These are phyloP conservation scores for Nitzschia putrida DNA, from an alignment of 108 stramenopile genomes.

Conservation along the genomic window DNA sequence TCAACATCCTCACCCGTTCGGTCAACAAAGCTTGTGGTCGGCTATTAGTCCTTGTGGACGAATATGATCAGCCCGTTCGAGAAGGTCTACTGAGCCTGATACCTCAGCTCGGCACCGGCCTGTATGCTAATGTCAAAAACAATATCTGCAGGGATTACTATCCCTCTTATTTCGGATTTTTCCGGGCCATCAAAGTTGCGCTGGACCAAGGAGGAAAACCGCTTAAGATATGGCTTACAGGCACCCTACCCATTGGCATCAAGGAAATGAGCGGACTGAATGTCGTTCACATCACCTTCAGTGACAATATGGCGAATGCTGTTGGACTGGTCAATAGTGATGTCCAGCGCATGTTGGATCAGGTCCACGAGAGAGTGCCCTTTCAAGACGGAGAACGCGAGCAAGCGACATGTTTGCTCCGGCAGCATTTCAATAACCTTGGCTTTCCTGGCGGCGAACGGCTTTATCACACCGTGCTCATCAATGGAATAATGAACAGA, in stretches of 20 bases:
- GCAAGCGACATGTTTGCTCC: not conserved
- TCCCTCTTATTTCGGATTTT: not conserved
- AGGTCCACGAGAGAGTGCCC: not conserved
- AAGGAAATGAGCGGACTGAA: slow-evolving; percentile 7
- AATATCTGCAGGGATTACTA: no score
- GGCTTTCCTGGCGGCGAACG: not conserved
- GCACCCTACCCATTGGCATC: slow-evolving; percentile 1
- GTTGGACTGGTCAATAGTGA: not conserved
- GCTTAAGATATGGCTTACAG: slow-evolving; percentile 9
- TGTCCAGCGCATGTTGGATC: not conserved
- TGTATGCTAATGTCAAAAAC: no score
- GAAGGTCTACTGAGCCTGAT: no score
- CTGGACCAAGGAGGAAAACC: not conserved
- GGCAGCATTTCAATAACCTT: slow-evolving; percentile 1
- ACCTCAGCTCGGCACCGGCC: no score
- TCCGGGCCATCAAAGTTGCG: not conserved
- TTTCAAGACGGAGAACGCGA: not conserved
- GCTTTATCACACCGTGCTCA: no score
- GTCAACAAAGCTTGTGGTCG: no score
- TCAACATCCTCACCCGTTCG: no score
- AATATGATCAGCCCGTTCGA: no score
- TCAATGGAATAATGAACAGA: no score
- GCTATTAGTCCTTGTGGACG: no score
- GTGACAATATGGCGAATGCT: not conserved
- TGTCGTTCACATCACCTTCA: not conserved